Percentiles rank a stretch among this genome's conserved stretches.
Evolutionary conservation across 2,329 filamentous ascomycete genomes (phyloP).

Genomic region (Magnaporthales sp.): DNA sequence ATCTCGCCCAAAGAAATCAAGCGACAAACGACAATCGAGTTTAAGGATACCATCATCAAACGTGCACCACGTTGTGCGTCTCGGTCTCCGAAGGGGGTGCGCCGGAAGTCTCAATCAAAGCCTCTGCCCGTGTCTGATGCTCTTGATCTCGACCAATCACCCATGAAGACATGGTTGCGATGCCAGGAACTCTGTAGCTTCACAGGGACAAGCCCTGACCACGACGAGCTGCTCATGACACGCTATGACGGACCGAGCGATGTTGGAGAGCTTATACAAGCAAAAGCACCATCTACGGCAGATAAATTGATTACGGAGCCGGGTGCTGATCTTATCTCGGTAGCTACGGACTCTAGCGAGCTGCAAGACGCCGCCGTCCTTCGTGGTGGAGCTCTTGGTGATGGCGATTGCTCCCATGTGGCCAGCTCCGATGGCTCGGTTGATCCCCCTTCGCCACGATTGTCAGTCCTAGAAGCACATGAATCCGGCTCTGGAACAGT

Average conservation of each 20-base stretch:
- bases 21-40: neutral
- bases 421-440: neutral
- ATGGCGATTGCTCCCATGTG: neutral
- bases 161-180: conserved; percentile 14
- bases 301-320: neutral
- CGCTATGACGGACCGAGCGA: conserved; percentile 2
- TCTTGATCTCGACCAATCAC: conserved; percentile 11
- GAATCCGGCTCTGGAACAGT: neutral
- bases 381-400: neutral
- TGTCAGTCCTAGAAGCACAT: neutral
- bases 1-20: conserved; percentile 3
- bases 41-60: neutral
- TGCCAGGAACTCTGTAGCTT: conserved; percentile 13
- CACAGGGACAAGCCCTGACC: conserved; percentile 7
- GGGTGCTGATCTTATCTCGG: neutral
- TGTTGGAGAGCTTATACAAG: neutral
- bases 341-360: conserved; percentile 8
- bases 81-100: neutral
- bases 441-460: neutral
- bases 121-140: neutral
- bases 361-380: conserved; percentile 6
- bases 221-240: neutral
- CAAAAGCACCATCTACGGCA: neutral
- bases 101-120: neutral
- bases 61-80: neutral